Conservation (phyloP, 2,329 filamentous ascomycete genomes). For the Westerdykella aurantiaca region DNA sequence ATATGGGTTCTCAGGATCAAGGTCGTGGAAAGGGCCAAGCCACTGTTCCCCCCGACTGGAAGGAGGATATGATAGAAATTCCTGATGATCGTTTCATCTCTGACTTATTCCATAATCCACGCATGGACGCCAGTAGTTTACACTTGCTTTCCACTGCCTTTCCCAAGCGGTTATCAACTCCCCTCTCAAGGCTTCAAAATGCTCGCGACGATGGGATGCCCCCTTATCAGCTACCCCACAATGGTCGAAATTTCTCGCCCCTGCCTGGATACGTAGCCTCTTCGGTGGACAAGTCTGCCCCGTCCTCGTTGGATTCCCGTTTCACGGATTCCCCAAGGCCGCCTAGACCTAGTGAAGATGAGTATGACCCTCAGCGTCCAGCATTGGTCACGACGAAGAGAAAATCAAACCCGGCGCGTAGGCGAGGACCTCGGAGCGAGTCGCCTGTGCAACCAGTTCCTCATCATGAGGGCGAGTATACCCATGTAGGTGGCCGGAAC, state of each 20-base stretch:
- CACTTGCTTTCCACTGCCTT: conserved; percentile 49
- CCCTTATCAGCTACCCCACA: conserved; percentile 21
- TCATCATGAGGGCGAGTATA: no score
- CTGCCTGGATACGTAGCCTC: conserved; percentile 8
- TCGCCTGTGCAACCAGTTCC: no score
- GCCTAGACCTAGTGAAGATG: conserved; percentile 38
- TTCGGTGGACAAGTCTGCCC: conserved; percentile 18
- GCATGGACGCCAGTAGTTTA: conserved; percentile 54
- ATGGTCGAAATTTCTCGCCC: conserved; percentile 7
- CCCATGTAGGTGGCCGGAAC: no score
- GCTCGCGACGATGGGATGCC: conserved; percentile 26
- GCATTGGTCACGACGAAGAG: conserved; percentile 8
- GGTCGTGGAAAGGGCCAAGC: conserved; percentile 20
- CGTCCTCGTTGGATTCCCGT: conserved; percentile 14
- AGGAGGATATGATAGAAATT: conserved; percentile 56
- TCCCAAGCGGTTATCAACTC: conserved; percentile 40
- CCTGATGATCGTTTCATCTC: conserved; percentile 48
- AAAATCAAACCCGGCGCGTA: not conserved
- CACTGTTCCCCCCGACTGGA: conserved; percentile 47
- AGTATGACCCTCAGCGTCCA: conserved; percentile 46
- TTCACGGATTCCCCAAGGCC: conserved; percentile 32
- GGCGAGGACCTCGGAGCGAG: no score
- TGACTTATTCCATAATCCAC: conserved; percentile 46
- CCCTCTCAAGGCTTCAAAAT: conserved; percentile 36
- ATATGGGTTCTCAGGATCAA: conserved; percentile 30